Base-by-base conservation (phyloP, 768 basidiomycete genomes). In the Exidia glandulosa region DNA sequence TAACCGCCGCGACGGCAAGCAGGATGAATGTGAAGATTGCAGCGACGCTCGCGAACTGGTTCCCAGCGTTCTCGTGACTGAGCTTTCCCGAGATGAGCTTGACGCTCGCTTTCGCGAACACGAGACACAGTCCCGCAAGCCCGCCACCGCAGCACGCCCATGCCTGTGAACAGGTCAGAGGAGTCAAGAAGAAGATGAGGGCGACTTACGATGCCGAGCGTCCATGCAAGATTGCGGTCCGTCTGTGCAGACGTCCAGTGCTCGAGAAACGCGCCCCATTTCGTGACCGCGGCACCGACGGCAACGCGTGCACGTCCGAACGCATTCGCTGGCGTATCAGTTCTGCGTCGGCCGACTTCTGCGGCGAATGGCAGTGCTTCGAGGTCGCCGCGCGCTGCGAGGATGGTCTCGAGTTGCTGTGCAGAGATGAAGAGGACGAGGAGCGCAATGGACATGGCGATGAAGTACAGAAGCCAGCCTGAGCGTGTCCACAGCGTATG, bases 141-240 rank as follows among this genome's bases (percentile, higher is more conserved):
- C 91, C 87, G 13, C 94, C 94, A 33, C 94, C 94, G 59, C 85
- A 85, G 63, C 93, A 93, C 2, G 92, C 89, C 95, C 94, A 97
- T 1, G 86, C 23, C 41, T 45, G 16, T 23, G 23, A 19, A 6
- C 41, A 19, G 6, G 41, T 45, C 6, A 45, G 6, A 6, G 16
- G 7, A 19, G 6, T 10, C 19, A 19, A 6, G 23, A 45, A 45
- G 9, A 19, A 10, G 9, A 6, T 6, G 19, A 45, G 41, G 19
- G 19, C 9, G 6, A 19, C 41, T 12, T 45, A 54, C 87, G 56
- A 98, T 91, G 14, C 94, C 94, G 50, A 94, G 78, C 30, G 89
- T 85, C 90, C 93, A 96, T 6, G 87, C 87, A 45, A 98, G 76
- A 58, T 85, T 85, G 65, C 82, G 87, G 68, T 98, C 94, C 67